Evolutionary conservation across 345 rosid genomes (phyloP).

Genomic region (Euphorbia peplus): DNA sequence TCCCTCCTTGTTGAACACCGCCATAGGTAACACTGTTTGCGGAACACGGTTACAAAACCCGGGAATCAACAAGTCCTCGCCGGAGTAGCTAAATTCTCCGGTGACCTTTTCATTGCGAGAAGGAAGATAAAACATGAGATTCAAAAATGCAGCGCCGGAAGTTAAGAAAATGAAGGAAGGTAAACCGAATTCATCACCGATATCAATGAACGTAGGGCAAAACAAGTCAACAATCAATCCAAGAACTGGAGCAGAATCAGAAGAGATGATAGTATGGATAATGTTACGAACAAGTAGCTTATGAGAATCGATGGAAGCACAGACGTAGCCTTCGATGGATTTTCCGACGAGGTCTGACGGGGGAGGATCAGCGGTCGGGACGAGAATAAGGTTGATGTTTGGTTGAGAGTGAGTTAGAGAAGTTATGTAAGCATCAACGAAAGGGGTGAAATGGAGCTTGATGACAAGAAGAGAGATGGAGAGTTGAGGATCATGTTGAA

Average conservation of each 20-base stretch:
- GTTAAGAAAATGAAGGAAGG: constrained; percentile 22
- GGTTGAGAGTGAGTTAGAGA: constrained; percentile 23
- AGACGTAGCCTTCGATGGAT: constrained; percentile 19
- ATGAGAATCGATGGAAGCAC: not conserved
- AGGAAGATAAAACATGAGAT: constrained; percentile 16
- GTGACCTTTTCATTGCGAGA: constrained; percentile 4
- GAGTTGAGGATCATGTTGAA: constrained; percentile 33
- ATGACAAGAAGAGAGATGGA: constrained; percentile 31
- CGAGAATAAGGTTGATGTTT: constrained; percentile 26
- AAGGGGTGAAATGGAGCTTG: not conserved
- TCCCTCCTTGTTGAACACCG: constrained; percentile 7
- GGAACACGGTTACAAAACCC: constrained; percentile 14
- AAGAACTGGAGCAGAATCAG: constrained; percentile 10
- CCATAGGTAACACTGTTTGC: not conserved
- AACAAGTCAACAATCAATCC: constrained; percentile 18
- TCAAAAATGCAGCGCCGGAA: constrained; percentile 15
- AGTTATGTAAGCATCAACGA: constrained; percentile 9
- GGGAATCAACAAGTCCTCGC: constrained; percentile 6
- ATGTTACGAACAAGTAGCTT: not conserved
- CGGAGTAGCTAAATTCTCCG: constrained; percentile 4
- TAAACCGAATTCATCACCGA: constrained; percentile 20
- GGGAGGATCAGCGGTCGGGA: constrained; percentile 33
- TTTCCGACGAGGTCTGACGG: constrained; percentile 9
- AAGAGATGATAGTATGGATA: constrained; percentile 3
- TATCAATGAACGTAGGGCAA: constrained; percentile 18